Base-by-base conservation (phyloP, 768 basidiomycete genomes). In the Tephrocybe sp. region DNA sequence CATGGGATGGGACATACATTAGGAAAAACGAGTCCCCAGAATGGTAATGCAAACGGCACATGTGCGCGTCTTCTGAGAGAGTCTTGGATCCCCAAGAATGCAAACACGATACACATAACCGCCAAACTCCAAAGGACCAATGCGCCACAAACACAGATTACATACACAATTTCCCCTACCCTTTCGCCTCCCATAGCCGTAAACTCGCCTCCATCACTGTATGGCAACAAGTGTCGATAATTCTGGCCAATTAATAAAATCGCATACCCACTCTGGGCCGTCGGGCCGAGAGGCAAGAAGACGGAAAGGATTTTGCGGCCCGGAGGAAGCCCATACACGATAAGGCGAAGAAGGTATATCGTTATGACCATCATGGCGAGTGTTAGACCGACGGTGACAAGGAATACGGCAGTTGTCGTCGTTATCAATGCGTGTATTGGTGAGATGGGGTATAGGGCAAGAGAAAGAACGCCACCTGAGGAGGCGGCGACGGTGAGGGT, bases 221-320 rank as follows among this genome's bases (percentile, higher is more conserved):
- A 53, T 13, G 74, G 75, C 4, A 77, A 57, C 1, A 73, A 40
- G 1, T 43, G 57, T 30, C 65, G 63, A 60, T 80, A 70, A 42
- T 68, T 73, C 13, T 77, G 70, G 9, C 83, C 83, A n/a, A 82
- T 74, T 5, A 83, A 57, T 15, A 83, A 66, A 30, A 83, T 61
- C 1, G 79, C 71, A 54, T 75, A 82, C 1, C 82, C 83, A 9
- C 82, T 76, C 60, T 90, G 87, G 19, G 82, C 86, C 45, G 78
- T 77, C 0, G 88, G 86, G 3, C 89, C 89, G 2, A 90, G 64
- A 0, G 87, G 86, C n/a, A 91, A 72, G 63, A 89, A 89, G 3
- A 78, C 71, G 4, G 82, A 81, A 49, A 86, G 64, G 42, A 85
- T 71, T 12, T 64, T 64, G 3, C 60, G 57, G 19, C 76, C 77